phyloP scores from a whole-genome alignment of 179 eudicot genomes.

The Patellifolia procumbens region DNA sequence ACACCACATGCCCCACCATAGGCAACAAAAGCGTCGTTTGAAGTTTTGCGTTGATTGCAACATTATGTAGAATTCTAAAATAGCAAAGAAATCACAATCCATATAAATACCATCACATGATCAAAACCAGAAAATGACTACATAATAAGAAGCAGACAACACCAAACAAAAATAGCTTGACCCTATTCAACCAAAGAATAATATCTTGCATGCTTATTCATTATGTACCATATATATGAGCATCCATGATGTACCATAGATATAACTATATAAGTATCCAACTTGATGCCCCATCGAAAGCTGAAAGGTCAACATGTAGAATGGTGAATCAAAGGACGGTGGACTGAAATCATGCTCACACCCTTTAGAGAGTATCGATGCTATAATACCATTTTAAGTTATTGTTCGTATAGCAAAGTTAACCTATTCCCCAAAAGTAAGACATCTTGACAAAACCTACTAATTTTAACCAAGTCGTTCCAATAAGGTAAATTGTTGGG shows the following conservation, averaged over 20 bases:
- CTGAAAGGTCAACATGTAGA: neutral
- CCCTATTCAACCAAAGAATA: neutral
- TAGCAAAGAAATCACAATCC: neutral
- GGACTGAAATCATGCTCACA: neutral
- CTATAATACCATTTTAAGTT: neutral
- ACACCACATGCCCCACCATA: neutral
- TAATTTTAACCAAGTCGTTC: neutral
- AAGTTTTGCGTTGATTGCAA: neutral
- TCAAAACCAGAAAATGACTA: neutral
- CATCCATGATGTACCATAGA: neutral
- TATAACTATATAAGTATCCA: constrained; percentile 12
- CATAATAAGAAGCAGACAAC: neutral
- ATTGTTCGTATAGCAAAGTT: neutral
- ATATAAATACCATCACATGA: neutral
- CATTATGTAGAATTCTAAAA: neutral
- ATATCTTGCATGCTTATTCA: constrained; percentile 1
- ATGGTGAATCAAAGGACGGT: neutral
- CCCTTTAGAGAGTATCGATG: too few relatives aligned
- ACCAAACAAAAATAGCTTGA: neutral
- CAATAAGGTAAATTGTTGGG: too few relatives aligned
- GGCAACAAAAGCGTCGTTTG: neutral
- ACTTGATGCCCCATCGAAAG: neutral
- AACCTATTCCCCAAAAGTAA: neutral
- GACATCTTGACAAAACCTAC: neutral
- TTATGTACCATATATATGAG: constrained; percentile 1